Base-by-base conservation (phyloP, 345 rosid genomes). In the Jatropha curcas region DNA sequence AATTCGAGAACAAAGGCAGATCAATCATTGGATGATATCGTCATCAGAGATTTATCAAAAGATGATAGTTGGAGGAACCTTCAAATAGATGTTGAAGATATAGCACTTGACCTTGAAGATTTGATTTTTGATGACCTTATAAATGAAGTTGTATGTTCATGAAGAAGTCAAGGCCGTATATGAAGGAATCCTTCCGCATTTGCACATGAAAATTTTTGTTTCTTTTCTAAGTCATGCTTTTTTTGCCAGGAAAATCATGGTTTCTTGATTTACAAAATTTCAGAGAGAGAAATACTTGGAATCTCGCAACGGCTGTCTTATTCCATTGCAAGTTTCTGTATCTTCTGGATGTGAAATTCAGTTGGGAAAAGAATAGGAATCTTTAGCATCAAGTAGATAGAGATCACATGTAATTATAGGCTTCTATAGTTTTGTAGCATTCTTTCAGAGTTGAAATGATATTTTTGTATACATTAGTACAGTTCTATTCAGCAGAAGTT, bases 81-180 rank as follows among this genome's bases (percentile, higher is more conserved):
- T 61, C 82, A 73, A 56, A 71, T 75, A 62, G 96, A 91, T 45
- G 71, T 80, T 63, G 93, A 91, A 70, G 87, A 84, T 70, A 83
- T 86, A 53, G 86, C 87, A 28, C 85, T 92, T 64, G 94, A 89
- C 70, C 76, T 94, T 39, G 97, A 94, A 85, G 93, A 92, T 11
- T 7, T 85, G 81, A 83, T 94, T 65, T 85, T 90, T 8, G 84
- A 88, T 62, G 86, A 90, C 57, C 80, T 92, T 65, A 24, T 92
- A 51, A 84, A 80, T 37, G 97, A 89, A 60, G 28, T 82, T 31
- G 4, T 88, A 35, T 72, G 77, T 39, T 59, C 67, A n/a, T 68
- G 60, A 39, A 48, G 20, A 28, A 50, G 9, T 60, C 7, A 30
- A 48, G 20, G 35, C 17, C 4, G 41, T 11, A 5, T 0, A 19